phyloP scores from a whole-genome alignment of 495 filamentous ascomycete genomes.

The Aspergillus sparsus region DNA sequence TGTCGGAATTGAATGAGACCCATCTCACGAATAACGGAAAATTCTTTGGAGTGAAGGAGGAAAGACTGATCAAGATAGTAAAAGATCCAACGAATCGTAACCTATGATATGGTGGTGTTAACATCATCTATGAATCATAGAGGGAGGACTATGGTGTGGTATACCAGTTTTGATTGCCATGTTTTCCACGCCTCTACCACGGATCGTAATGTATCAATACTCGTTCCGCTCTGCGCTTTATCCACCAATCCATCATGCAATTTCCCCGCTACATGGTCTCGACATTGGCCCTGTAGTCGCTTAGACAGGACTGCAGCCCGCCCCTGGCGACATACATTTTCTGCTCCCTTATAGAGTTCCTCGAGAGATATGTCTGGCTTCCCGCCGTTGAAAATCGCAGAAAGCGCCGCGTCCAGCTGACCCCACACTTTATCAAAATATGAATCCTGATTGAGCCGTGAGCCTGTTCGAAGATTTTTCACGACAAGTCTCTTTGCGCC shows the following conservation, averaged over 20 bases:
- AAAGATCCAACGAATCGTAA: slow-evolving; percentile 79
- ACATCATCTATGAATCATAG: not conserved
- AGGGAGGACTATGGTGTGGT: slow-evolving; percentile 13
- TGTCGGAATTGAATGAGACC: slow-evolving; percentile 58
- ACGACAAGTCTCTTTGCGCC: slow-evolving; percentile 82
- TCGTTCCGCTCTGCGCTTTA: slow-evolving; percentile 49
- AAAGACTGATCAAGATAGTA: slow-evolving; percentile 91
- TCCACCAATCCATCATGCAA: slow-evolving; percentile 56
- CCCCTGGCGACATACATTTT: slow-evolving; percentile 82
- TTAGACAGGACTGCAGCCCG: slow-evolving; percentile 64
- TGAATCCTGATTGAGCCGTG: slow-evolving; percentile 58
- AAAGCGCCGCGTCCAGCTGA: slow-evolving; percentile 71
- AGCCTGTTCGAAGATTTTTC: slow-evolving; percentile 73
- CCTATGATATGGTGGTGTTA: slow-evolving; percentile 41
- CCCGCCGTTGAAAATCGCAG: slow-evolving; percentile 65
- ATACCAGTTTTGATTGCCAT: slow-evolving; percentile 78
- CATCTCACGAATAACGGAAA: slow-evolving; percentile 59
- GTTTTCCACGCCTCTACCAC: slow-evolving; percentile 71
- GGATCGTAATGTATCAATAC: slow-evolving; percentile 62
- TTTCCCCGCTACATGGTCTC: slow-evolving; percentile 57
- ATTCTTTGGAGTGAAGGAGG: slow-evolving; percentile 64
- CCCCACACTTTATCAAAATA: slow-evolving; percentile 74
- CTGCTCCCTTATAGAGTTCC: slow-evolving; percentile 83
- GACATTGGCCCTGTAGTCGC: slow-evolving; percentile 62
- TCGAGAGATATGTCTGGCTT: slow-evolving; percentile 71